Percentiles rank a stretch among this genome's conserved stretches.
These are phyloP conservation scores for Colletotrichum magnum DNA, from an alignment of 2,329 filamentous ascomycete genomes.

Conservation along the genomic window DNA sequence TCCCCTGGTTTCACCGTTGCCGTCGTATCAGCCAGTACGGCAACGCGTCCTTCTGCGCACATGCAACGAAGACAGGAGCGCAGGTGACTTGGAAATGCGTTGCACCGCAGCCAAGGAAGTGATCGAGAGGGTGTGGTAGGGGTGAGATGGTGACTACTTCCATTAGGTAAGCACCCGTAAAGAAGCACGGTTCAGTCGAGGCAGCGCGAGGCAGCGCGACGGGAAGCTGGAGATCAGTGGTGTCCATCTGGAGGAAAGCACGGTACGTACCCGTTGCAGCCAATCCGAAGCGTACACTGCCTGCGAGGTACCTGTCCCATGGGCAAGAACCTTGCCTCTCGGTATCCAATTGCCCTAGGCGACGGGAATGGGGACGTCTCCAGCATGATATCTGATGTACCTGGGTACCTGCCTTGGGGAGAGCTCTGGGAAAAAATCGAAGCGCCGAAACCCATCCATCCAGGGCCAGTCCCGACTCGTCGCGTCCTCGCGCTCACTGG, in stretches of 20 bases:
- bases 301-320: too few species aligned
- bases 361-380: not conserved
- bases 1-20: conserved; percentile 30
- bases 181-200: not conserved
- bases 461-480: conserved; percentile 13
- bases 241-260: not conserved
- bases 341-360: conserved; percentile 9
- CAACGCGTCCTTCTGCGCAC: conserved; percentile 3
- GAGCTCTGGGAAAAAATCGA: conserved; percentile 18
- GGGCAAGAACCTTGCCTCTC: too few species aligned
- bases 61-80: conserved; percentile 26
- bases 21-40: conserved; percentile 14
- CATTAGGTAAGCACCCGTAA: conserved; percentile 7
- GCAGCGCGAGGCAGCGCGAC: not conserved
- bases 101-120: conserved; percentile 6
- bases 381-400: not conserved
- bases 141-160: conserved; percentile 6
- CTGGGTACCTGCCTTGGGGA: not conserved
- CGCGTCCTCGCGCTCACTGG: not conserved
- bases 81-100: conserved; percentile 18
- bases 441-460: conserved; percentile 15
- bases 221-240: not conserved
- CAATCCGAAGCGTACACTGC: not conserved
- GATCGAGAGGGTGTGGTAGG: not conserved
- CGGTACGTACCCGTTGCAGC: conserved; percentile 1